These are phyloP conservation scores for Excoecaria cochinchinensis DNA, from an alignment of 345 rosid genomes.

Conservation along the genomic window DNA sequence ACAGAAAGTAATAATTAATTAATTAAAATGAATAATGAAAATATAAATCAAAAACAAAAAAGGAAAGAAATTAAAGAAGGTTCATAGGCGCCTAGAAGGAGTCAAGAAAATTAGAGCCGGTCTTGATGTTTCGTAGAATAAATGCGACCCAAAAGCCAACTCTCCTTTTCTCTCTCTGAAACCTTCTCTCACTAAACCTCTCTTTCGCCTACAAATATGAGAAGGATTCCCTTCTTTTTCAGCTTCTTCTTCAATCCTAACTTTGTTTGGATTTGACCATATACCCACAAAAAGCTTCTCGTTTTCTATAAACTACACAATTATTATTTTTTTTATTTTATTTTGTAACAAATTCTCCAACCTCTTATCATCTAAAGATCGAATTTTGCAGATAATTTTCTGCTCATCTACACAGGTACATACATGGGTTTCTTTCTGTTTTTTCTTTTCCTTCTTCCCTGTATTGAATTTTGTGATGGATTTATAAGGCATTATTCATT, in stretches of 20 bases:
- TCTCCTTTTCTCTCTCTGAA: slow-evolving; percentile 13
- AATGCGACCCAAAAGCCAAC: slow-evolving; percentile 36
- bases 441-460: background rate
- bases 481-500: slow-evolving; percentile 6
- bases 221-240: slow-evolving; percentile 11
- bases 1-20: too few relatives aligned
- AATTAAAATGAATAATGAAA: background rate
- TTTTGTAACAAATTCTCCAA: background rate
- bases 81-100: slow-evolving; percentile 6
- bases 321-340: background rate
- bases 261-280: slow-evolving; percentile 20
- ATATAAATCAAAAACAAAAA: too few relatives aligned
- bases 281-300: background rate
- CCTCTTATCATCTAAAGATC: background rate
- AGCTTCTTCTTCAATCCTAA: slow-evolving; percentile 18
- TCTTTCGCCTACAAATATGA: slow-evolving; percentile 30
- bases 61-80: background rate
- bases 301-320: background rate
- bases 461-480: background rate
- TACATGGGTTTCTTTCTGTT: slow-evolving; percentile 18
- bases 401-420: slow-evolving; percentile 32
- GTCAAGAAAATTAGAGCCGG: slow-evolving; percentile 14
- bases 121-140: slow-evolving; percentile 30
- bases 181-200: slow-evolving; percentile 10
- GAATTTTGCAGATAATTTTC: background rate